These are phyloP conservation scores for Solanum sejunctum DNA, from an alignment of 257 asterid species.

Conservation along the genomic window DNA sequence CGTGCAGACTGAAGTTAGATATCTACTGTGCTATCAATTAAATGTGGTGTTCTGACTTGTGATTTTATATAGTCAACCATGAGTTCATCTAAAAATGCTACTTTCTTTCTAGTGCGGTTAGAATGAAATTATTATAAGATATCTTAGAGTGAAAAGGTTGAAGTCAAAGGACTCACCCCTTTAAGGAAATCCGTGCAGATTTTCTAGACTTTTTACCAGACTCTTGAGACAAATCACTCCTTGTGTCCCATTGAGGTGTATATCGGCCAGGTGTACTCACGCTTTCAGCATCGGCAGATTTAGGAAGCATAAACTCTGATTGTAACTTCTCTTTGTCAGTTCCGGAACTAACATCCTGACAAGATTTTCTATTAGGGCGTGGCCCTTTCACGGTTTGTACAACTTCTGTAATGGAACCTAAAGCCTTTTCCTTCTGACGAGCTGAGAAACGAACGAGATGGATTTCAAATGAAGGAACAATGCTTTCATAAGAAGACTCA, in stretches of 20 bases:
- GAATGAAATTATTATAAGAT: not conserved
- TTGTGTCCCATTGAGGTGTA: constrained; percentile 26
- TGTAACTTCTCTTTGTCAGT: constrained; percentile 23
- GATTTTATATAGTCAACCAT: not conserved
- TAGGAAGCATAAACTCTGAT: constrained; percentile 63
- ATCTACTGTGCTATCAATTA: not conserved
- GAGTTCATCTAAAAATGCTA: not conserved
- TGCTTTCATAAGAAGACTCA: not conserved
- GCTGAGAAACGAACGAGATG: constrained; percentile 32
- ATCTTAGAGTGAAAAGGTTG: not conserved
- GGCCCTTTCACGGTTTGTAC: constrained; percentile 82
- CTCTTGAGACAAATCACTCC: constrained; percentile 22
- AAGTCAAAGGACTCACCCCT: constrained; percentile 37
- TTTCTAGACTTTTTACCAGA: constrained; percentile 34
- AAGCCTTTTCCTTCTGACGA: constrained; percentile 93
- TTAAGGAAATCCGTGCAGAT: constrained; percentile 46
- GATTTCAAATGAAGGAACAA: constrained; percentile 3
- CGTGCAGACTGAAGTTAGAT: not conserved
- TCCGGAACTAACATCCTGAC: constrained; percentile 27
- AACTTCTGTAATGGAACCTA: constrained; percentile 76
- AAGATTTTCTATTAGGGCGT: constrained; percentile 41
- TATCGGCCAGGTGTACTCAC: constrained; percentile 33
- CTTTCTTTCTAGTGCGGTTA: not conserved
- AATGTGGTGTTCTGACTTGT: not conserved
- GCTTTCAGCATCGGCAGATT: constrained; percentile 33